A percentile compares a stretch with the other conserved stretches of the same genome.
Conservation (phyloP, 495 filamentous ascomycete species). For the Filosporella fistucella region DNA sequence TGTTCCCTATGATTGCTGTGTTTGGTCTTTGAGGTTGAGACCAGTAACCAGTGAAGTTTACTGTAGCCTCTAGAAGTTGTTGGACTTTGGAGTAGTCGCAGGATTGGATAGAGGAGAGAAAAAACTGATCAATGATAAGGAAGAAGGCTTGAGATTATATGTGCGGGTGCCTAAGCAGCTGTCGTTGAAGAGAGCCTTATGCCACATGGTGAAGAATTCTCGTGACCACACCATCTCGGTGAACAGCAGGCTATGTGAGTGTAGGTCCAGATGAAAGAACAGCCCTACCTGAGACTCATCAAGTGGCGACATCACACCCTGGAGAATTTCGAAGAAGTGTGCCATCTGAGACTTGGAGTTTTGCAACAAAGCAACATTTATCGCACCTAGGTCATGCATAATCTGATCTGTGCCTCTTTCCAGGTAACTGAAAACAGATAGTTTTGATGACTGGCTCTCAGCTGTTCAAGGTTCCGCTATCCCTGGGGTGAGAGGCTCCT, state of each 20-base stretch:
- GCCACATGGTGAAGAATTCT: conserved; percentile 9
- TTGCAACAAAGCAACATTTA: neutral
- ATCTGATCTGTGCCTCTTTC: no score
- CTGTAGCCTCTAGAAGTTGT: conserved; percentile 1
- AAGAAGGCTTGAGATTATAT: conserved; percentile 13
- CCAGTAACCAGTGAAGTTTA: conserved; percentile 5
- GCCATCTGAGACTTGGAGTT: conserved; percentile 12
- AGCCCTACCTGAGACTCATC: conserved; percentile 3
- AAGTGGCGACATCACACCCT: conserved; percentile 4
- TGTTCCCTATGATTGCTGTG: conserved; percentile 14
- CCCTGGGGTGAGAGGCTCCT: no score
- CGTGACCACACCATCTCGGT: neutral
- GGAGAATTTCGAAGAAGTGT: conserved; percentile 1
- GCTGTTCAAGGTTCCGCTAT: no score
- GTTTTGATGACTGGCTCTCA: no score
- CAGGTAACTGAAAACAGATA: no score
- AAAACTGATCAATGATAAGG: conserved; percentile 13
- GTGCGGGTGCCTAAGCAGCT: conserved; percentile 19
- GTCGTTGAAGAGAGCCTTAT: conserved; percentile 20
- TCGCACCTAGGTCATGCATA: neutral
- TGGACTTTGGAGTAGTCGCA: conserved; percentile 8
- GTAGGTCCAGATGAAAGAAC: conserved; percentile 3
- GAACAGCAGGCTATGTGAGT: neutral
- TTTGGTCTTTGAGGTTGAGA: conserved; percentile 8
- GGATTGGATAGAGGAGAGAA: conserved; percentile 12